Conservation (phyloP, 2,329 filamentous ascomycete genomes). For the Diaporthe amygdali region DNA sequence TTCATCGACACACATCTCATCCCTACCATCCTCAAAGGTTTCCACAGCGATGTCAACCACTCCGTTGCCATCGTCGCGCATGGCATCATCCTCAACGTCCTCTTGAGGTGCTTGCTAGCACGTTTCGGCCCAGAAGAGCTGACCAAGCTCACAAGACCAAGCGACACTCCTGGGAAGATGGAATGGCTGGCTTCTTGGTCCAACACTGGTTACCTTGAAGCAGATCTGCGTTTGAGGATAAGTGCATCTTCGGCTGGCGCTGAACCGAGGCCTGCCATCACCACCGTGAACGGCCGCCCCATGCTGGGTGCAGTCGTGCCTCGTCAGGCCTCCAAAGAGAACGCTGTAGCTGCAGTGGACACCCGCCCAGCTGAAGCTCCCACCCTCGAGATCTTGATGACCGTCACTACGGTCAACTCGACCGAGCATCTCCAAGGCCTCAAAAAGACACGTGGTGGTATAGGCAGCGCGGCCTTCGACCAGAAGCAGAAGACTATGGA, state of each 20-base stretch:
- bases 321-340: not conserved
- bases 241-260: not conserved
- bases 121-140: slow-evolving; percentile 48
- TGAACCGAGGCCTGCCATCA: not conserved
- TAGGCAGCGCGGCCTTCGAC: slow-evolving; percentile 80
- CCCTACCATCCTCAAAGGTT: slow-evolving; percentile 10
- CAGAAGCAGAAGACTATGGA: slow-evolving; percentile 77
- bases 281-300: not conserved
- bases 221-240: slow-evolving; percentile 14
- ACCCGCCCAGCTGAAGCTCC: not conserved
- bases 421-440: slow-evolving; percentile 74
- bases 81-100: slow-evolving; percentile 75
- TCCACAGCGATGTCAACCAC: slow-evolving; percentile 33
- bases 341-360: not conserved
- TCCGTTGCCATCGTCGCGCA: slow-evolving; percentile 78
- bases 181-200: slow-evolving; percentile 48
- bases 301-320: not conserved
- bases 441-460: slow-evolving; percentile 80
- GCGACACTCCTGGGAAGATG: slow-evolving; percentile 24
- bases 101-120: slow-evolving; percentile 68
- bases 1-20: slow-evolving; percentile 72
- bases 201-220: slow-evolving; percentile 57
- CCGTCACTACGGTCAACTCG: slow-evolving; percentile 69
- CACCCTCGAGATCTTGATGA: slow-evolving; percentile 31
- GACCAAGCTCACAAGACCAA: slow-evolving; percentile 28